phyloP scores from a whole-genome alignment of 2,329 filamentous ascomycete genomes.

The Alternaria ethzedia region DNA sequence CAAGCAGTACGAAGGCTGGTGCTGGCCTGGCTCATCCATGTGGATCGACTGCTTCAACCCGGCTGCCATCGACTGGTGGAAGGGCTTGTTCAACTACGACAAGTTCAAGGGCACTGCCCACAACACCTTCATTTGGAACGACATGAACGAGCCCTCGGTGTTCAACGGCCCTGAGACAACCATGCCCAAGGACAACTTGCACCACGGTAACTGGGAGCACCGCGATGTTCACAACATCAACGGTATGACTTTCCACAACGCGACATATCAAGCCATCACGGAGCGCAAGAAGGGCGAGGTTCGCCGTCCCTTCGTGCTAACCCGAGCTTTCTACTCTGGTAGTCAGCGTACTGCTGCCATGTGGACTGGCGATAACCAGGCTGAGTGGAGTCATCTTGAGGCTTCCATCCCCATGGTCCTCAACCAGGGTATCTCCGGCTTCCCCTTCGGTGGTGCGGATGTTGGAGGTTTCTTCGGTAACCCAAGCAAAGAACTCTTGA shows the following conservation, averaged over 20 bases:
- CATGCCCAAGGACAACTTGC: constrained; percentile 98
- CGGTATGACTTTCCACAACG: constrained; percentile 93
- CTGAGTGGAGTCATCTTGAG: constrained; percentile 88
- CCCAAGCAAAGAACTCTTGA: constrained; percentile 87
- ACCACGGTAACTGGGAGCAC: constrained; percentile 92
- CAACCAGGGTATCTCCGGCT: constrained; percentile 90
- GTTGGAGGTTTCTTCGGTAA: constrained; percentile 99
- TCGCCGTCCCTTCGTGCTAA: constrained; percentile 88
- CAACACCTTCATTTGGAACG: constrained; percentile 97
- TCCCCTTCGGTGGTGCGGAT: constrained; percentile 92
- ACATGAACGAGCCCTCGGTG: constrained; percentile 99
- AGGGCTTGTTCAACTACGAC: constrained; percentile 82
- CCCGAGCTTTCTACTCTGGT: constrained; percentile 89
- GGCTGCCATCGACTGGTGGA: constrained; percentile 92
- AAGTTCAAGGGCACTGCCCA: constrained; percentile 83
- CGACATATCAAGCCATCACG: constrained; percentile 83
- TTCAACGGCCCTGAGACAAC: constrained; percentile 98
- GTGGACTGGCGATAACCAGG: constrained; percentile 99
- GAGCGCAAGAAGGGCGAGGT: constrained; percentile 85
- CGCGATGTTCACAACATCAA: constrained; percentile 96
- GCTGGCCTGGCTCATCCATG: constrained; percentile 96
- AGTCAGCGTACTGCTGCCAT: constrained; percentile 90
- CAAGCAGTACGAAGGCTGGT: constrained; percentile 93
- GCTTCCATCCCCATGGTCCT: constrained; percentile 91
- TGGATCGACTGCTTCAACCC: constrained; percentile 98